Evolutionary conservation across 2,329 filamentous ascomycete species (phyloP).

Genomic region (Aspergillus ibericus): DNA sequence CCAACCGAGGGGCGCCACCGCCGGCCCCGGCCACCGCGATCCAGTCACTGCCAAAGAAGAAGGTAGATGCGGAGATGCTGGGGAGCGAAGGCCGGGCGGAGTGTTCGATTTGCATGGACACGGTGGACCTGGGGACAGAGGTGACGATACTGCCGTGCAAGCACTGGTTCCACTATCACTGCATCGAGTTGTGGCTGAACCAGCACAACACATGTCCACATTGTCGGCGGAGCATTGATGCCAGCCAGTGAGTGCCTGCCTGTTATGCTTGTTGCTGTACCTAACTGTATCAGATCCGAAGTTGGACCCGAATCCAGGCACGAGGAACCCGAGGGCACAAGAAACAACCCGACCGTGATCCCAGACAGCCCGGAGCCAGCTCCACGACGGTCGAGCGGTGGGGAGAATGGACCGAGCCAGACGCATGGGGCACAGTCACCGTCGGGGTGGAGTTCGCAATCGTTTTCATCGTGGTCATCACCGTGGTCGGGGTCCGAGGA

Average conservation of each 20-base stretch:
- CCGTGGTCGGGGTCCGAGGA: neutral
- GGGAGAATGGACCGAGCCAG: neutral
- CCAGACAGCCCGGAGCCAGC: slow-evolving; percentile 15
- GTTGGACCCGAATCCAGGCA: neutral
- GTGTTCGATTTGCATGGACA: slow-evolving; percentile 94
- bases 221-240: slow-evolving; percentile 44
- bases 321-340: slow-evolving; percentile 15
- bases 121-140: slow-evolving; percentile 69
- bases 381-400: slow-evolving; percentile 12
- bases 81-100: slow-evolving; percentile 67
- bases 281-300: neutral
- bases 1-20: slow-evolving; percentile 72
- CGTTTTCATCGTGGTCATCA: neutral
- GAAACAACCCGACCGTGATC: slow-evolving; percentile 20
- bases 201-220: slow-evolving; percentile 90
- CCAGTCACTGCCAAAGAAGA: slow-evolving; percentile 67
- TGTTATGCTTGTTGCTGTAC: slow-evolving; percentile 6
- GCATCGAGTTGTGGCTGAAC: slow-evolving; percentile 78
- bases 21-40: slow-evolving; percentile 78
- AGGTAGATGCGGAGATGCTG: slow-evolving; percentile 69
- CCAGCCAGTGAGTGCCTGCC: slow-evolving; percentile 21
- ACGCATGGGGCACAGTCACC: neutral
- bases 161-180: slow-evolving; percentile 89
- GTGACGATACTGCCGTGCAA: slow-evolving; percentile 79
- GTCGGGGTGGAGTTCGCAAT: neutral